Percentiles rank a stretch among this genome's conserved stretches.
phyloP scores from a whole-genome alignment of 2,329 filamentous ascomycete species.

The Truncatella angustata region DNA sequence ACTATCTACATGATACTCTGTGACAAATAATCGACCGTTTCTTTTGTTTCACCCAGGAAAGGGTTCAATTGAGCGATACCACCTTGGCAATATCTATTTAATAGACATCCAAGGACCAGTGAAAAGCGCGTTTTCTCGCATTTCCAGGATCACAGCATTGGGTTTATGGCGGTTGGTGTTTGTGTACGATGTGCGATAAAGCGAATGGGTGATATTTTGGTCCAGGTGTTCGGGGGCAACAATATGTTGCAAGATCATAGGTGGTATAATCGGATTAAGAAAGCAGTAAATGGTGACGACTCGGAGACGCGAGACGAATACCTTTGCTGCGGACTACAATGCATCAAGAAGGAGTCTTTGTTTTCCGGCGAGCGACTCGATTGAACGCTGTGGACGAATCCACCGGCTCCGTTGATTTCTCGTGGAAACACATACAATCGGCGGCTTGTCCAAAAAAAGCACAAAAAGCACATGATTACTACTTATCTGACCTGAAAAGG shows the following conservation, averaged over 20 bases:
- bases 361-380: background rate
- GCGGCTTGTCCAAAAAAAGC: constrained; percentile 10
- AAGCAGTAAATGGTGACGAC: background rate
- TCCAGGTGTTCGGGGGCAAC: constrained; percentile 26
- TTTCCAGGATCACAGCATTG: constrained; percentile 37
- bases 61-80: constrained; percentile 26
- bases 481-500: constrained; percentile 29
- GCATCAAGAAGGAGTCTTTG: constrained; percentile 9
- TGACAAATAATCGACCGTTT: constrained; percentile 30
- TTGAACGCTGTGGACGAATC: constrained; percentile 6
- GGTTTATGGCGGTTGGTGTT: constrained; percentile 24
- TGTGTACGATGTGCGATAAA: constrained; percentile 29
- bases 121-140: constrained; percentile 43
- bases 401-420: constrained; percentile 2
- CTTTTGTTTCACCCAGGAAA: constrained; percentile 26
- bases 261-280: background rate
- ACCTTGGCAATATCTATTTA: constrained; percentile 29
- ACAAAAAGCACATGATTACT: constrained; percentile 18
- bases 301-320: background rate
- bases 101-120: constrained; percentile 31
- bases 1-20: constrained; percentile 19
- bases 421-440: constrained; percentile 1
- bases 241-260: background rate
- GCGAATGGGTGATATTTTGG: constrained; percentile 13
- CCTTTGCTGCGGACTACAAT: background rate